A percentile compares a stretch with the other conserved stretches of the same genome.
phyloP scores from a whole-genome alignment of 2,329 filamentous ascomycete genomes.

The Didymella arachidicola region DNA sequence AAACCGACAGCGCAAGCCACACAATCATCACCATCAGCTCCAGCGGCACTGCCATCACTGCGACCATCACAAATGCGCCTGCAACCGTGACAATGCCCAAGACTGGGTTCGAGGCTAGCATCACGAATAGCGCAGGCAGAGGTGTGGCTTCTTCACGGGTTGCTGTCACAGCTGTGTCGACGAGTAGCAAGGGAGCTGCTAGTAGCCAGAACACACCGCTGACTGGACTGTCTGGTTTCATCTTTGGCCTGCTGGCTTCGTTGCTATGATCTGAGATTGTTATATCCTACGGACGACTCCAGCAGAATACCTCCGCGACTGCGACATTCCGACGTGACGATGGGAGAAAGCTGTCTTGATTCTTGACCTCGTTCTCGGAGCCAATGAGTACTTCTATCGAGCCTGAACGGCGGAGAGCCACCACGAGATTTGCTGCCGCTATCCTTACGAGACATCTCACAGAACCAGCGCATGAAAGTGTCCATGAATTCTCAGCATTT shows the following conservation, averaged over 20 bases:
- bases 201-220: background rate
- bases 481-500: too few species aligned
- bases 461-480: too few species aligned
- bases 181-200: constrained; percentile 9
- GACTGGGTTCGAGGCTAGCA: constrained; percentile 33
- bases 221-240: background rate
- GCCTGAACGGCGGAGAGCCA: background rate
- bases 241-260: background rate
- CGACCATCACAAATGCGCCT: constrained; percentile 33
- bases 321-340: background rate
- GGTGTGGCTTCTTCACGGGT: background rate
- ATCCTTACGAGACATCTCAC: too few species aligned
- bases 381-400: background rate
- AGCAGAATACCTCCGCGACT: too few species aligned
- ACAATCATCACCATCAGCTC: constrained; percentile 39
- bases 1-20: constrained; percentile 34
- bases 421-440: too few species aligned
- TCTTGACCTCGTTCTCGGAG: background rate
- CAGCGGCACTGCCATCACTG: constrained; percentile 38
- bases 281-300: background rate
- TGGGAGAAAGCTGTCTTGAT: background rate
- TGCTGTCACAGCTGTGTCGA: background rate
- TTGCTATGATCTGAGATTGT: background rate
- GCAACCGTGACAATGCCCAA: constrained; percentile 29
- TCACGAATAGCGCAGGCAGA: constrained; percentile 23